Base-by-base conservation (phyloP, 495 filamentous ascomycete species). In the Bacidia rubella region DNA sequence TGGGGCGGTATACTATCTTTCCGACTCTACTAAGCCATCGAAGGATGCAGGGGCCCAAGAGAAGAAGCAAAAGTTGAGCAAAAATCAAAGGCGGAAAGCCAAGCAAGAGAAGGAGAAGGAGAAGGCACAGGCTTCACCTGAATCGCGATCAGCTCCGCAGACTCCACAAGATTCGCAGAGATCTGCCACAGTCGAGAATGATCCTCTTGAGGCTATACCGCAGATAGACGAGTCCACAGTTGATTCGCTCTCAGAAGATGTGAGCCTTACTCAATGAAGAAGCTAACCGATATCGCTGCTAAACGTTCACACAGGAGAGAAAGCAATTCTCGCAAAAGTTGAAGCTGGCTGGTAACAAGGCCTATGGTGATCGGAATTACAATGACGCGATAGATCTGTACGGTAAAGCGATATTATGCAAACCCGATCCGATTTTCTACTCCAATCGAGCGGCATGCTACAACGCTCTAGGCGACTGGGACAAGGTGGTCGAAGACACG, bases 381-480 rank as follows among this genome's bases (percentile, higher is more conserved):
- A 77, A 83, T 62, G 78, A 77, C 55, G 92, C 92, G 47, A 99
- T 97, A 61, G 83, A 89, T 0, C 76, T 99, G 32, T 99, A 99
- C 66, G 82, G 86, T 49, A 85, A 92, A 70, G 92, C 92, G 23
- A 92, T 99, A 58, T 68, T 97, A 27, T 99, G 92, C 83, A 95
- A 87, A 72, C 82, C 88, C 35, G 93, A 99, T 63, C 87, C 92
- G 2, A 87, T 99, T 62, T 99, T 87, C 76, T 99, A 93, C 76
- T 97, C 90, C 43, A 99, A 99, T 72, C 81, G 92, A 41, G 93
- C 93, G 45, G 92, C 92, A 47, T 99, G 92, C 74, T 95, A 87
- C 72, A 97, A 94, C 64, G 89, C 93, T 46, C 77, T 89, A 56
- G 79, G 76, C 27, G 71, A 93, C 49, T 99, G 90, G 90, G 83